Evolutionary conservation across 1,139 yeast species (phyloP), one percentile per base, ranked within the genome.

Genomic region (Candida sanyaensis): DNA sequence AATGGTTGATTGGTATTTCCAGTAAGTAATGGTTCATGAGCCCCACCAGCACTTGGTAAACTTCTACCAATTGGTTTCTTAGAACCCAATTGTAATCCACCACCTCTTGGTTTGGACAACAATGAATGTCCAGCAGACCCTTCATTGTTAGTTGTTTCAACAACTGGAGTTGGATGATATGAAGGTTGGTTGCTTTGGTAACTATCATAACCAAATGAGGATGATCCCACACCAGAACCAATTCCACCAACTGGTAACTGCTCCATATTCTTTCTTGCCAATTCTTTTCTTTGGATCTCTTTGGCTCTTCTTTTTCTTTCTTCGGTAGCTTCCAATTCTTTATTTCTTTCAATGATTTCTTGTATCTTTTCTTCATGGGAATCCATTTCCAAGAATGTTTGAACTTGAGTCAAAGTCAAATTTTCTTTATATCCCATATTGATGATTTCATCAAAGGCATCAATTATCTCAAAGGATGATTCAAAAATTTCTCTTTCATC

Each of bases 361-460:
- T 93, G 98, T 62, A 95, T 92, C 75, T 90, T 92, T 71, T 95
- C 99, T 70, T 95, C 99, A 64, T 93, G 98, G 37, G 96, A 88
- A 69, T 95, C 98, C 99, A 95, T 93, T 65, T 91, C 95, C 70
- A 95, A 77, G 71, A 89, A 93, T n/a, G 96, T 88, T 66, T 83
- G 84, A 55, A 95, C 90, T 73, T 93, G 99, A 48, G 84, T 70
- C 56, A 88, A 66, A 1, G 95, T 83, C 57, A 93, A 75, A 66
- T 90, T 88, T 67, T 95, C 99, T 59, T 90, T 84, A 73, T 86
- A 91, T 12, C 99, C 99, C 69, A 89, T 76, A 48, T 84, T 84
- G 57, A 93, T 83, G 50, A 93, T 88, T 69, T 95, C 99, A 66
- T 95, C 99, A 63, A 95, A 93, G 2, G 98, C 96, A 61, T 88